Conservation (phyloP, 352 stramenopile genomes). For the Phytophthora vignae region DNA sequence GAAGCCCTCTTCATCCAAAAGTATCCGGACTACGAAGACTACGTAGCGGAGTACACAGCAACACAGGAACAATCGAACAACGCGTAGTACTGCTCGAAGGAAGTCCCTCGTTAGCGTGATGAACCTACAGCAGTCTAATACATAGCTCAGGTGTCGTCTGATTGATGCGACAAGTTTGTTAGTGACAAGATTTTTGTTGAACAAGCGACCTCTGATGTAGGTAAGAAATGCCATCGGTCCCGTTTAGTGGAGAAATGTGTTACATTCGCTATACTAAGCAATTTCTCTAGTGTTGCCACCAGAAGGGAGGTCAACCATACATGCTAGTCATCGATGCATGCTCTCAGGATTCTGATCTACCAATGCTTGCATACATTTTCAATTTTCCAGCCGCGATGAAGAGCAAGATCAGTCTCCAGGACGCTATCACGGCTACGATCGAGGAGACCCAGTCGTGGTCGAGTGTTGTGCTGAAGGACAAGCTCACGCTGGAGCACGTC, state of each 20-base stretch:
- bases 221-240: slow-evolving; percentile 34
- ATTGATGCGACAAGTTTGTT: slow-evolving; percentile 4
- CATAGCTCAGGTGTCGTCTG: background rate
- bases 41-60: slow-evolving; percentile 13
- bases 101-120: background rate
- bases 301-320: slow-evolving; percentile 23
- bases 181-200: slow-evolving; percentile 1
- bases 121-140: background rate
- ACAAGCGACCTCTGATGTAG: slow-evolving; percentile 4
- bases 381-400: background rate
- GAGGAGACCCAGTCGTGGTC: slow-evolving; percentile 57
- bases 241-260: background rate
- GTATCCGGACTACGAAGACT: slow-evolving; percentile 37
- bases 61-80: background rate
- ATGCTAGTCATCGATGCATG: slow-evolving; percentile 12
- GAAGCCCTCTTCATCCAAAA: slow-evolving; percentile 33
- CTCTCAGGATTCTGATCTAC: background rate
- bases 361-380: slow-evolving; percentile 1
- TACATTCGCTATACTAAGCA: background rate
- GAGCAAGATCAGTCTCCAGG: slow-evolving; percentile 3
- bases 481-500: slow-evolving; percentile 52
- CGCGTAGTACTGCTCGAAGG: background rate
- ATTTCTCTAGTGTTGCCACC: background rate
- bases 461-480: slow-evolving; percentile 50
- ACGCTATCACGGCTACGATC: slow-evolving; percentile 14